Evolutionary conservation across 1,284 basidiomycete species (phyloP).

Genomic region (Sphagnurus paluster): DNA sequence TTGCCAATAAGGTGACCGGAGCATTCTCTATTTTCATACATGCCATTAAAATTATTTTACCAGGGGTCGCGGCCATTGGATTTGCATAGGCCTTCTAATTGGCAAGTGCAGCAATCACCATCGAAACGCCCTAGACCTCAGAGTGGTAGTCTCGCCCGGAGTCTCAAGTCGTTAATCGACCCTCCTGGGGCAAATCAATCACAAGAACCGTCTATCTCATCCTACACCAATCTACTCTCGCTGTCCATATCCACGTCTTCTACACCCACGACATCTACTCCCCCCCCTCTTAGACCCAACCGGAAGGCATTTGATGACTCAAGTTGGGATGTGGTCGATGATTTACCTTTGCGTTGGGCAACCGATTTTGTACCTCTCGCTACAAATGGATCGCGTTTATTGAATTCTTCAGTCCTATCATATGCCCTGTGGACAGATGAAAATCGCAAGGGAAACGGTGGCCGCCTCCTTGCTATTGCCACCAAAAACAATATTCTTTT

Average conservation of each 20-base stretch:
- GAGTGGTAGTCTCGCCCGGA: slow-evolving; percentile 53
- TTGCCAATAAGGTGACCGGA: slow-evolving; percentile 57
- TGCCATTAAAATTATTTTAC: slow-evolving; percentile 8
- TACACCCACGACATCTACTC: neutral
- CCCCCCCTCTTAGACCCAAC: slow-evolving; percentile 22
- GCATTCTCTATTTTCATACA: slow-evolving; percentile 9
- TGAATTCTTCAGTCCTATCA: slow-evolving; percentile 55
- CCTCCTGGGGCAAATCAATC: slow-evolving; percentile 20
- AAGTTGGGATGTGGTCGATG: slow-evolving; percentile 74
- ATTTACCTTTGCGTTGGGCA: slow-evolving; percentile 76
- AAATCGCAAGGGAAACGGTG: slow-evolving; percentile 46
- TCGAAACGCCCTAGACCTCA: slow-evolving; percentile 56
- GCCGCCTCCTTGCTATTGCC: slow-evolving; percentile 70
- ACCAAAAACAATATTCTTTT: slow-evolving; percentile 71
- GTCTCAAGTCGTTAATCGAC: slow-evolving; percentile 55
- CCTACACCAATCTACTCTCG: slow-evolving; percentile 30
- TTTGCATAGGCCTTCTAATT: slow-evolving; percentile 50
- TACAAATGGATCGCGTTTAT: slow-evolving; percentile 60
- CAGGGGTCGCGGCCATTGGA: slow-evolving; percentile 63
- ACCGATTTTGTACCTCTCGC: slow-evolving; percentile 79
- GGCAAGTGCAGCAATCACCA: slow-evolving; percentile 51
- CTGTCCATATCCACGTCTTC: slow-evolving; percentile 30
- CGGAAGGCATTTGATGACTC: slow-evolving; percentile 45
- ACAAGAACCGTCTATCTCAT: slow-evolving; percentile 27
- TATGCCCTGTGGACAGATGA: slow-evolving; percentile 70